Evolutionary conservation across 352 stramenopile species (phyloP).

Genomic region (Pythium periplocum): DNA sequence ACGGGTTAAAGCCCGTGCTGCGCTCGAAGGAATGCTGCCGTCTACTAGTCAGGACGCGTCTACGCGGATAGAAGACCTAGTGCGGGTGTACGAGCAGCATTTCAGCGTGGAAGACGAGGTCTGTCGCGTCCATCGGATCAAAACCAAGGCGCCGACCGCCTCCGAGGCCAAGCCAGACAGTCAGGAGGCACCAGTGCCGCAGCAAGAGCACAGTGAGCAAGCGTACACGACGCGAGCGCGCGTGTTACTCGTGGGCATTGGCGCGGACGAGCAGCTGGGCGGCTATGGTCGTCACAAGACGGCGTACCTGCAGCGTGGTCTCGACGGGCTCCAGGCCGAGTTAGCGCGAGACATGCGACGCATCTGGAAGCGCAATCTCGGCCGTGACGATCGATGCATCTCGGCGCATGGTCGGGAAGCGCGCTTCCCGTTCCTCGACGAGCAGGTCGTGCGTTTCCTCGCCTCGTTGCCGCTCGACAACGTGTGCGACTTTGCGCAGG

Average conservation of each 20-base stretch:
- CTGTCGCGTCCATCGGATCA: too few relatives aligned
- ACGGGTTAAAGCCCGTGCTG: too few relatives aligned
- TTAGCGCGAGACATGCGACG: constrained; percentile 84
- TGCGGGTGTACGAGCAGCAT: too few relatives aligned
- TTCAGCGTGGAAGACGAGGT: too few relatives aligned
- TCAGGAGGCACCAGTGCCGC: too few relatives aligned
- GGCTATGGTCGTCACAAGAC: constrained; percentile 93
- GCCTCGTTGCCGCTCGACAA: constrained; percentile 49
- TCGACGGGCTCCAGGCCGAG: constrained; percentile 64
- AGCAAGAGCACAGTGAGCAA: not conserved
- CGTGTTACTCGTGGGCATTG: constrained; percentile 90
- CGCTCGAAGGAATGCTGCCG: too few relatives aligned
- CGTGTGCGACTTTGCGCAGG: constrained; percentile 77
- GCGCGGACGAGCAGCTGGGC: constrained; percentile 94
- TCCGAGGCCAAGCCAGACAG: too few relatives aligned
- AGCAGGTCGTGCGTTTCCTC: constrained; percentile 84
- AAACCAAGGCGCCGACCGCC: too few relatives aligned
- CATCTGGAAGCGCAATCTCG: constrained; percentile 95
- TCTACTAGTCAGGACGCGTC: too few relatives aligned
- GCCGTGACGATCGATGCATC: constrained; percentile 93
- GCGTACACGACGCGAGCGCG: constrained; percentile 39
- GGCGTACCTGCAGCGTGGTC: constrained; percentile 59
- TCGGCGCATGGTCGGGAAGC: constrained; percentile 89
- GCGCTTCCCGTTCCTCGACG: constrained; percentile 95
- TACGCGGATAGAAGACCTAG: too few relatives aligned